Evolutionary conservation across 73 alveolate species (phyloP), one percentile per base, ranked within the genome.

Genomic region (Paramecium pentaurelia): DNA sequence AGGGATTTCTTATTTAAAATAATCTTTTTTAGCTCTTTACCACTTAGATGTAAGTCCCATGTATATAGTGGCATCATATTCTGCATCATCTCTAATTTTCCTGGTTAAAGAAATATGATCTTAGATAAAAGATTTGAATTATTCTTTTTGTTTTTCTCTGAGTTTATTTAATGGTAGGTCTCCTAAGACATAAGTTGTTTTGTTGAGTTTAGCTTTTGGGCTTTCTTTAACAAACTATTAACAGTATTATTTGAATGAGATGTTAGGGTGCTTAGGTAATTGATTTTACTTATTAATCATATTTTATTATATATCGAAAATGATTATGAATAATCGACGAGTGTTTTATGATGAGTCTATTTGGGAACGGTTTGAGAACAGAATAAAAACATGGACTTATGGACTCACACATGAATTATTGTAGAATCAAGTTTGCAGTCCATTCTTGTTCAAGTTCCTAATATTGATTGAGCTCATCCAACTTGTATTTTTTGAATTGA

Each of bases 361-460:
- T 45, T 89, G 94, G 94, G 94, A 89, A 40, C 32, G 84, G 38
- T 45, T 89, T 40, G 94, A 89, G 38, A 89, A 83, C 8, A 42
- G 75, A 34, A 54, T 89, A 27, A 89, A 83, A 34, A 89, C 94
- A 28, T 89, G 92, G 75, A 89, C 88, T 11, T 89, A 89, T 89
- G 91, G 85, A 40, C 88, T 89, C 60, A 89, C 84, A 54, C 94
- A 89, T 73, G 94, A 89, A 71, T 73, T 89, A n/a, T n/a, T 89
- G 37, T 30, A 89, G 75, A 83, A 77, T 44, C 34, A 89, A 6
- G 86, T 83, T 70, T 47, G 86, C 40, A 71, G 92, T 14, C 92
- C 94, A 3, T 83, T 89, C 40, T 34, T 89, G 85, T 89, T 42
- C 83, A 89, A 89, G 84, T 40, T 89, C 85, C 68, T 89, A 9